phyloP scores from a whole-genome alignment of 2,329 filamentous ascomycete genomes.

The Penicillium frequentans region DNA sequence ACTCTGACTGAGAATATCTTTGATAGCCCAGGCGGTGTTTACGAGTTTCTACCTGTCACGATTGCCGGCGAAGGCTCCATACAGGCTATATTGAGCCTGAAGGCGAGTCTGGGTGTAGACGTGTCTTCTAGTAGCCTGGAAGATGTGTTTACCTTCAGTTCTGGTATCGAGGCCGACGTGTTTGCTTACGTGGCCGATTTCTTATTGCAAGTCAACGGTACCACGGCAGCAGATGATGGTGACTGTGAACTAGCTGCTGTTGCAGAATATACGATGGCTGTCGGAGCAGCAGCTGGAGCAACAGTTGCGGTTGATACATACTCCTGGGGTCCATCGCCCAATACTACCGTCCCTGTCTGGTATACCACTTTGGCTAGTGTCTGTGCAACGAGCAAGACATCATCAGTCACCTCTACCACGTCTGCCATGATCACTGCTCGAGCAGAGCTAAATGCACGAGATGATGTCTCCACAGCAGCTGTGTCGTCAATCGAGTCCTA shows the following conservation, averaged over 20 bases:
- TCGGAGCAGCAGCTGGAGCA: conserved; percentile 58
- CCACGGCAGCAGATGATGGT: conserved; percentile 32
- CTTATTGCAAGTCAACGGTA: conserved; percentile 51
- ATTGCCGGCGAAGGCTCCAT: conserved; percentile 43
- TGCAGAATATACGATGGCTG: conserved; percentile 52
- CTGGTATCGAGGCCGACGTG: conserved; percentile 51
- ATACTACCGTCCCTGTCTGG: conserved; percentile 52
- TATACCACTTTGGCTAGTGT: conserved; percentile 51
- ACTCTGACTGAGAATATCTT: background rate
- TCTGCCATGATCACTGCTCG: conserved; percentile 21
- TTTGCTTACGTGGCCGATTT: conserved; percentile 58
- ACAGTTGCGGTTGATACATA: conserved; percentile 45
- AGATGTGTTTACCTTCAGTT: conserved; percentile 30
- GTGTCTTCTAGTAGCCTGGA: background rate
- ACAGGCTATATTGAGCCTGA: conserved; percentile 29
- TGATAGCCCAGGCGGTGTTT: conserved; percentile 52
- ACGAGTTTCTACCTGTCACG: conserved; percentile 59
- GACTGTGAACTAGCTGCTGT: conserved; percentile 49
- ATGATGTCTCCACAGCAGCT: conserved; percentile 42
- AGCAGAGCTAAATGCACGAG: conserved; percentile 13
- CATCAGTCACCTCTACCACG: conserved; percentile 16
- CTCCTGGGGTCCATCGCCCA: conserved; percentile 53
- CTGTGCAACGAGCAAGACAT: conserved; percentile 40
- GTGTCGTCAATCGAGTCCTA: conserved; percentile 35
- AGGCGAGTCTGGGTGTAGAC: conserved; percentile 19